These are phyloP conservation scores for Yarrowia hollandica DNA, from an alignment of 805 yeast genomes.

Conservation along the genomic window DNA sequence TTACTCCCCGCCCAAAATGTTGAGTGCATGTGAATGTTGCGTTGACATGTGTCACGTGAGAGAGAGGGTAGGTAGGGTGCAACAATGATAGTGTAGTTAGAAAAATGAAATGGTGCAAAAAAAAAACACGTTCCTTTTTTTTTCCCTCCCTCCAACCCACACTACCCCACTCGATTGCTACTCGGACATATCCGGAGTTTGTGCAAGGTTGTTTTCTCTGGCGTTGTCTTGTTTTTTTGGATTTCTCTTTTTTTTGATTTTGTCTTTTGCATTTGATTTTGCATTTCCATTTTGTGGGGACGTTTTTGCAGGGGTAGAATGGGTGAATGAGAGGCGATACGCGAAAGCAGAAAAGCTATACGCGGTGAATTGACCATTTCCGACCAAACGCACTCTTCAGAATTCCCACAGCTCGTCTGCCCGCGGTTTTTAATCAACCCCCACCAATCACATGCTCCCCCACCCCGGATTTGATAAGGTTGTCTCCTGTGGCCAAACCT, in stretches of 20 bases:
- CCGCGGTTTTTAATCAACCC: background rate
- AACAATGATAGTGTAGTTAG: too few relatives aligned
- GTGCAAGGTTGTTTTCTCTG: too few relatives aligned
- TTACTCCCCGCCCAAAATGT: conserved; percentile 26
- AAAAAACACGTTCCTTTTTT: too few relatives aligned
- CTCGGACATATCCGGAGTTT: conserved; percentile 9
- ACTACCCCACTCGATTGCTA: too few relatives aligned
- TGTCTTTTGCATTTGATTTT: background rate
- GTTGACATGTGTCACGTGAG: background rate
- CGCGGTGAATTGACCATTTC: too few relatives aligned
- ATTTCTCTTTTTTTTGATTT: background rate
- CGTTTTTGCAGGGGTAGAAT: background rate
- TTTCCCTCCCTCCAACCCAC: too few relatives aligned
- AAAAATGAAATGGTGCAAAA: background rate
- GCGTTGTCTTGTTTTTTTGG: too few relatives aligned
- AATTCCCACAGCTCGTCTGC: too few relatives aligned
- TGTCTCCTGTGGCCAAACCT: background rate
- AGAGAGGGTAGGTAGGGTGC: background rate
- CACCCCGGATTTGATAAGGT: conserved; percentile 13
- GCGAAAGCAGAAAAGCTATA: too few relatives aligned
- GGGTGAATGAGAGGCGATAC: too few relatives aligned
- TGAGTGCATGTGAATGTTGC: conserved; percentile 27
- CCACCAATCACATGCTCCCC: conserved; percentile 21
- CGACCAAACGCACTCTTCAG: too few relatives aligned
- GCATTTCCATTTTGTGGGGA: background rate